Base-by-base conservation (phyloP, 345 rosid species). In the Ceriops zippeliana region DNA sequence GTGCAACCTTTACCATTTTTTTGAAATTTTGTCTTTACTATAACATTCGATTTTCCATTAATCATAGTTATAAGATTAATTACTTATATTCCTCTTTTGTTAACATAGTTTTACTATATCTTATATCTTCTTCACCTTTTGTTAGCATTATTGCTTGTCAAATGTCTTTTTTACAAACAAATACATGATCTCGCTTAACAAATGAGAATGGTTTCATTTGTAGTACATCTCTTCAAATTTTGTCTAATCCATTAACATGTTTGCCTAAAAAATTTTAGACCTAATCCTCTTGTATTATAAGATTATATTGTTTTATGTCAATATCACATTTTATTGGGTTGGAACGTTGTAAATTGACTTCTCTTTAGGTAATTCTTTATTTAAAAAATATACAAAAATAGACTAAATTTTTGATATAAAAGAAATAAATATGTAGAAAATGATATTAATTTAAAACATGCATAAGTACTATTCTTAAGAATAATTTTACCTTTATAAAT, bases 1-100 rank as follows among this genome's bases (percentile, higher is more conserved):
- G 22, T 16, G 54, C 22, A 51, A 15, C 54, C 22, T 15, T 1
- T 7, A 5, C 1, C 6, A 16, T 51, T 4, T n/a, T 0, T 1
- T 15, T 15, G n/a, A 8, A 21, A 51, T 15, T 51, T 51, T 15
- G 21, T 5, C 13, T 51, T 51, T 51, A 1, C 7, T 4, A 19
- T 0, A 21, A 3, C 4, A 52, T 51, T 51, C 0, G 20, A 6
- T n/a, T 51, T 51, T 51, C 54, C 54, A 51, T 51, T 7, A 8
- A 6, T 0, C 2, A 1, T 17, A 15, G 19, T 19, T 51, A 1
- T 8, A 7, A 1, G 6, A n/a, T 8, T 0, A 1, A 0, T 19
- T 51, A 19, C 34, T 31, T 31, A 0, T 17, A 21, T 51, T 21
- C 20, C 5, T 7, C 2, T n/a, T 17, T 15, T 11, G 3, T 15